phyloP scores from a whole-genome alignment of 306 rosid species.

The Hippophae rhamnoides region DNA sequence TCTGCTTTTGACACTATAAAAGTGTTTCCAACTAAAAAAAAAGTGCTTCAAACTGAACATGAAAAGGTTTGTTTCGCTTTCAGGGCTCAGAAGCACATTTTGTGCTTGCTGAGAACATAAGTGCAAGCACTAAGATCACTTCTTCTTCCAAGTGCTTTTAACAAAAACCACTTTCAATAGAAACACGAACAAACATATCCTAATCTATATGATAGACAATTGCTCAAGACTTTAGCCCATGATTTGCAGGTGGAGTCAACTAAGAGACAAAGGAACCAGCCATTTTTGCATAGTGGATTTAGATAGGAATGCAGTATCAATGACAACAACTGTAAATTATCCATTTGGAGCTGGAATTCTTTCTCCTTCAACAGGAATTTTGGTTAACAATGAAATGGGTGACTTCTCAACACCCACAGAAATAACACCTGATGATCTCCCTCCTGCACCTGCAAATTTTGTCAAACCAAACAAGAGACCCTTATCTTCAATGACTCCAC shows the following conservation, averaged over 20 bases:
- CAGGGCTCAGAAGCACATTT: no score
- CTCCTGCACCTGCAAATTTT: constrained; percentile 85
- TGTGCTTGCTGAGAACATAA: no score
- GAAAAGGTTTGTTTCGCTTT: no score
- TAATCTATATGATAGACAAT: no score
- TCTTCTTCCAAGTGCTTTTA: no score
- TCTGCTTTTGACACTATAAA: no score
- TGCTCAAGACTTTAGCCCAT: constrained; percentile 3
- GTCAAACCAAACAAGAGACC: constrained; percentile 76
- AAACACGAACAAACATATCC: no score
- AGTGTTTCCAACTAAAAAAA: no score
- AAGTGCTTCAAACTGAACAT: no score
- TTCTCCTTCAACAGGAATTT: constrained; percentile 78
- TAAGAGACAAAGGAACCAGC: constrained; percentile 84
- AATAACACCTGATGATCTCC: constrained; percentile 46
- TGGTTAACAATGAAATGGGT: constrained; percentile 79
- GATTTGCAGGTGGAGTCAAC: constrained; percentile 76
- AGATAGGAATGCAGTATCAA: constrained; percentile 79
- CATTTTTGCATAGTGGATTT: constrained; percentile 82
- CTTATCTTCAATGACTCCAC: constrained; percentile 83
- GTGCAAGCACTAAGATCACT: no score
- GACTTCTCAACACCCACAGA: constrained; percentile 77
- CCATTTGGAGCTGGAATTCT: constrained; percentile 65
- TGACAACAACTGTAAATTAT: constrained; percentile 59
- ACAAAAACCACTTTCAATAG: no score